Base-by-base conservation (phyloP, 768 basidiomycete species). In the Dentipellis fragilis region DNA sequence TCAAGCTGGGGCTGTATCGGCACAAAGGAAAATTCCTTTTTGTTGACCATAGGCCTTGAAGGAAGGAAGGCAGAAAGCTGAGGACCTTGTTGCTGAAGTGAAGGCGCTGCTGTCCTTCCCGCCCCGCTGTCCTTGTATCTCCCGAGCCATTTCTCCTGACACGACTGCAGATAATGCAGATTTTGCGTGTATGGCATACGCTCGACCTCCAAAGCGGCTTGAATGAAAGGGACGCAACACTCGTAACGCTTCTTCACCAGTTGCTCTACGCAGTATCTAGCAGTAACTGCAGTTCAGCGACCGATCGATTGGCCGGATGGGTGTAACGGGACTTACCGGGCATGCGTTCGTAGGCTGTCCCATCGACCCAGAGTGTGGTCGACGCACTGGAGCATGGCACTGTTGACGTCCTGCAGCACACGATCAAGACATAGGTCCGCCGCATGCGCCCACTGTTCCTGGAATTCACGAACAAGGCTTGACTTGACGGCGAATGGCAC, bases 101-200 rank as follows among this genome's bases (percentile, higher is more conserved):
- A 9, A 10, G 36, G n/a, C 14, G 11, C 8, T 7, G 19, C 16
- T 37, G 51, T n/a, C 17, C 34, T 22, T n/a, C 10, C 12, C 34
- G 37, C 29, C 10, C 51, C 12, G 2, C 23, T 17, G 17, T 42
- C 39, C 12, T 21, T 21, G 52, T 53, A 53, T 21, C 34, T 40
- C 4, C 38, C 40, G 21, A 53, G 52, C 52, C 52, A 53, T 16
- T 46, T 40, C 21, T 53, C 52, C n/a, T 42, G 12, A 39, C 52
- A 53, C 6, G 52, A 11, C 7, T 53, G 52, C n/a, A 53, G 29
- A 42, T 53, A 53, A 14, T 53, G 52, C 19, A 12, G n/a, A 10
- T 53, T 53, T 29, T 53, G 52, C 39, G 52, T 53, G 34, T 21
- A 53, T 12, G 52, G 39, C 6, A 39, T 35, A 23, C 16, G 39